Percentiles rank a stretch among this genome's conserved stretches.
Evolutionary conservation across 129 eudicot species (phyloP).

Genomic region (Flaveria linearis): DNA sequence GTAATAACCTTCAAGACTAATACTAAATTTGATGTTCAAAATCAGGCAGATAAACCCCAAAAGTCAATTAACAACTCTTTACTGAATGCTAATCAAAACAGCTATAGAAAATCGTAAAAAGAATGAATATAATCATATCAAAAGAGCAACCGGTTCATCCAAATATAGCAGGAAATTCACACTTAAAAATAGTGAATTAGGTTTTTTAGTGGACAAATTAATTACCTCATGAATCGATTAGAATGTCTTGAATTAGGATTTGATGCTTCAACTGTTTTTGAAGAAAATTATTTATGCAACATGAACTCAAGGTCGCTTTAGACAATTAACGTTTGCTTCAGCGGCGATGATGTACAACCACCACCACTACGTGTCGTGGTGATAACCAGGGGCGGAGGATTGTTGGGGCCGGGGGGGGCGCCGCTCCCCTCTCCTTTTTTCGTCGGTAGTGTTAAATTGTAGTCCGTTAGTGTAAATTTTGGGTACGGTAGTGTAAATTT

Average conservation of each 20-base stretch:
- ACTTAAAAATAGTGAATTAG: background rate
- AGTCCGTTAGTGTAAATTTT: too few relatives aligned
- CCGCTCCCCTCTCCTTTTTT: too few relatives aligned
- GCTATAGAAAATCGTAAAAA: background rate
- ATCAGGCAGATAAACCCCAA: slow-evolving; percentile 2
- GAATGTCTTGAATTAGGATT: background rate
- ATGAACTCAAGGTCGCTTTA: slow-evolving; percentile 8
- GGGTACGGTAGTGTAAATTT: too few relatives aligned
- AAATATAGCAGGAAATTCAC: background rate
- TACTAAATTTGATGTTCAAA: background rate
- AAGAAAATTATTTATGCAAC: background rate
- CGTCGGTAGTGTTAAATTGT: too few relatives aligned
- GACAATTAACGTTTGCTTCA: background rate
- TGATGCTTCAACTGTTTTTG: slow-evolving; percentile 3
- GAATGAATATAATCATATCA: slow-evolving; percentile 1
- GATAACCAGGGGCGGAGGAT: too few relatives aligned
- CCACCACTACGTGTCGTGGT: too few relatives aligned
- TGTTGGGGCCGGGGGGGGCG: too few relatives aligned
- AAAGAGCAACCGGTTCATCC: slow-evolving; percentile 5
- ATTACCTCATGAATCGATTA: slow-evolving; percentile 19
- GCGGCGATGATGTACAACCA: too few relatives aligned
- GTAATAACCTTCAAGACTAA: background rate
- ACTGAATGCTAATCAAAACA: background rate
- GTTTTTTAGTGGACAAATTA: slow-evolving; percentile 24
- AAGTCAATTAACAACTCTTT: background rate